Evolutionary conservation across 805 yeast species (phyloP), one percentile per base, ranked within the genome.

Genomic region (Maudiozyma saulgeensis): DNA sequence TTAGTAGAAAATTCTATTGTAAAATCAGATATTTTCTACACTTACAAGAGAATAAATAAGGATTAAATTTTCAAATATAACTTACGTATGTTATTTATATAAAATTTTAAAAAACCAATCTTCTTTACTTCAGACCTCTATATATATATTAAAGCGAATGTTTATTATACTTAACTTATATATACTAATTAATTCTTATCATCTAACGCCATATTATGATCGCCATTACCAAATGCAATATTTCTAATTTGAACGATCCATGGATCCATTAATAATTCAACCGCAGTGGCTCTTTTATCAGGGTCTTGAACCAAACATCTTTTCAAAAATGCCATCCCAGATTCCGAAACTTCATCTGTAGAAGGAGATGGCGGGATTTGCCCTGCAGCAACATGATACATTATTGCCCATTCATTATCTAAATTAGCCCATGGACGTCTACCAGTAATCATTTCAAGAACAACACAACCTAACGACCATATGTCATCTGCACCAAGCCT

Each of bases 341-440:
- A 79, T n/a, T 74, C 77, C 56, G 93, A 81, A 49, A 93, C 71
- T 66, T 89, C 96, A 53, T 85, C 93, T 1, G 74, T 68, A 0
- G 79, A 65, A 5, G 99, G 99, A 46, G 91, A 72, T 58, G 79
- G 88, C 0, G 99, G 99, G 51, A 80, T 74, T 61, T 87, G 93
- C 1, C 96, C 96, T 2, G 96, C 95, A 0, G 97, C 98, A 62
- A 93, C 93, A 64, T 88, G 96, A 61, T 90, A 93, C 98, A 93
- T 91, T 46, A 93, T 87, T 2, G 98, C 97, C 95, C 95, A 93
- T 62, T 91, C 98, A 62, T 93, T 93, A 62, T 93, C 99, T 52
- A 89, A 72, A 65, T 88, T 86, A n/a, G 95, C 84, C 99, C 99
- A 93, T 5, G 99, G 99, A 51, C 96, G 75, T 56, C 89, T 75